These are phyloP conservation scores for Leptographium radiaticola DNA, from an alignment of 2,329 filamentous ascomycete species.

Conservation along the genomic window DNA sequence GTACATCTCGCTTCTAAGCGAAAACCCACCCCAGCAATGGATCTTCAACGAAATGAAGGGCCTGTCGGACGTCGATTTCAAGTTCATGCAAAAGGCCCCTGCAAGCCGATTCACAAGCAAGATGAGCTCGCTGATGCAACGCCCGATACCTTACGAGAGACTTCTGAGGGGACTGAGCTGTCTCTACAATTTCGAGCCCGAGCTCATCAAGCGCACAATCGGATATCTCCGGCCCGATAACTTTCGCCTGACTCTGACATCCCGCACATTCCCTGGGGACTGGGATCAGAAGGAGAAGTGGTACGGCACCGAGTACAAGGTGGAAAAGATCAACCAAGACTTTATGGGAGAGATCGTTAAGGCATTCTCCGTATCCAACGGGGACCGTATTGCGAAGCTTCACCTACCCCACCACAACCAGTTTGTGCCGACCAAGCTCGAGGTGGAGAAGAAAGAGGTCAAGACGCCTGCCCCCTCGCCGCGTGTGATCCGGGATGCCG, in stretches of 20 bases:
- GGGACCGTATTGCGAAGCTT: conserved; percentile 53
- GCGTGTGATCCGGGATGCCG: conserved; percentile 73
- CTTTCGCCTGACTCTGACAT: conserved; percentile 72
- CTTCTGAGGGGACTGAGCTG: conserved; percentile 69
- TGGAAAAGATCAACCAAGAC: conserved; percentile 64
- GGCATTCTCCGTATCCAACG: conserved; percentile 44
- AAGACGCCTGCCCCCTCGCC: conserved; percentile 60
- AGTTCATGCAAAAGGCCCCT: conserved; percentile 84
- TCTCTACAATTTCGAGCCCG: conserved; percentile 66
- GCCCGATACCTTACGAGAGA: conserved; percentile 73
- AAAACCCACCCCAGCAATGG: conserved; percentile 76
- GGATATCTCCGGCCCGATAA: conserved; percentile 73
- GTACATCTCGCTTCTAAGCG: conserved; percentile 76
- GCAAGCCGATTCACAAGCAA: conserved; percentile 81
- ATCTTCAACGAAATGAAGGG: conserved; percentile 86
- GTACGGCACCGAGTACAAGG: conserved; percentile 92
- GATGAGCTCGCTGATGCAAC: conserved; percentile 82
- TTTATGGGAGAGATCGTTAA: conserved; percentile 58
- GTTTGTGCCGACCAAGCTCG: conserved; percentile 85
- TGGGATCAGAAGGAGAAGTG: conserved; percentile 90
- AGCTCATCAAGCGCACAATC: conserved; percentile 62
- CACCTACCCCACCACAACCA: conserved; percentile 89
- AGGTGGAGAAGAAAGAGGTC: conserved; percentile 92
- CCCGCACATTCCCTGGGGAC: conserved; percentile 67
- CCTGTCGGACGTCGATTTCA: conserved; percentile 86